phyloP scores from a whole-genome alignment of 2,329 filamentous ascomycete species.

The Chaetomiaceae sp. region DNA sequence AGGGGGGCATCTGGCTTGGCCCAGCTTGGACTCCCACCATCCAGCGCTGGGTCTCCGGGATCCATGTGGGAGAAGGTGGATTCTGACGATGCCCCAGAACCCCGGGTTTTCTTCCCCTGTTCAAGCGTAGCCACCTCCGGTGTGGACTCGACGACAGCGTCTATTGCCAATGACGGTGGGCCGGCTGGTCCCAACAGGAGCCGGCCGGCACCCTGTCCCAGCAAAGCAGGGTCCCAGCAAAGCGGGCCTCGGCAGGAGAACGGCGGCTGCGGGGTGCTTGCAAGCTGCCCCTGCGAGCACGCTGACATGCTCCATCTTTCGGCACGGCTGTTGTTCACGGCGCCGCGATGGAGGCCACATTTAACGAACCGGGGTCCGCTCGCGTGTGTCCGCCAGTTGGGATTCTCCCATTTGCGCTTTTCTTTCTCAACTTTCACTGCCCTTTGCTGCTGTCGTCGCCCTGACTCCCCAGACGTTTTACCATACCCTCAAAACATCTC shows the following conservation, averaged over 20 bases:
- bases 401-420: neutral
- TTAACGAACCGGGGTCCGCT: slow-evolving; percentile 17
- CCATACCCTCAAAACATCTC: neutral
- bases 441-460: neutral
- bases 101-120: slow-evolving; percentile 11
- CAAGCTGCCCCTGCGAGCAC: slow-evolving; percentile 19
- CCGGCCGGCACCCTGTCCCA: slow-evolving; percentile 14
- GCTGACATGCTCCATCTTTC: slow-evolving; percentile 16
- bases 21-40: neutral
- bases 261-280: slow-evolving; percentile 16
- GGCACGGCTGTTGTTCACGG: slow-evolving; percentile 24
- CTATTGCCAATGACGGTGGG: slow-evolving; percentile 17
- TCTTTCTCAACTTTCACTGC: neutral
- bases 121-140: neutral
- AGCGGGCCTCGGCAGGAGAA: slow-evolving; percentile 18
- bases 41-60: neutral
- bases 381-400: slow-evolving; percentile 7
- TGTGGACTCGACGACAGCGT: slow-evolving; percentile 6
- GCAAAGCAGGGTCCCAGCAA: slow-evolving; percentile 19
- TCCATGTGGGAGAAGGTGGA: slow-evolving; percentile 14
- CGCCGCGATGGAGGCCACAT: slow-evolving; percentile 15
- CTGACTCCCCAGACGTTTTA: neutral
- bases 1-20: slow-evolving; percentile 1
- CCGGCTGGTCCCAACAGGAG: slow-evolving; percentile 7
- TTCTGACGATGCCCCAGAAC: slow-evolving; percentile 7